Evolutionary conservation across 2,329 filamentous ascomycete genomes (phyloP), one percentile per base, ranked within the genome.

Genomic region (Scedosporium minutisporum): DNA sequence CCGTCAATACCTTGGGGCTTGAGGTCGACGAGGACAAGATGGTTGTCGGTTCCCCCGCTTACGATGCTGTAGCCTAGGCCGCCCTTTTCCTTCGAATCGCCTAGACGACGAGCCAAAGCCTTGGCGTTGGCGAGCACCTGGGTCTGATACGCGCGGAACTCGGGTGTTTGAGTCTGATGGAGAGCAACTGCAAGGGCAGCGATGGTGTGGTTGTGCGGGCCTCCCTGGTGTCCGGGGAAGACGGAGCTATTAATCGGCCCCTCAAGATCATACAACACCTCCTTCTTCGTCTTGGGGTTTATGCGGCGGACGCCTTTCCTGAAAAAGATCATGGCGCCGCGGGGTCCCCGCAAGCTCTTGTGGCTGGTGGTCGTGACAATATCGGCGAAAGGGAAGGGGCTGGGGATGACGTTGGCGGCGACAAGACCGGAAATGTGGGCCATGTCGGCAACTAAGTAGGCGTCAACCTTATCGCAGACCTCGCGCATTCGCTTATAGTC

Each of bases 191-290:
- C 87, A 29, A 99, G 82, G 55, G 95, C 95, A 42, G 95, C 96
- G 75, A 99, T 99, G 69, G 95, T 99, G 81, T 99, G 95, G 80
- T 99, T 99, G 79, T 99, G 95, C 62, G 95, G 95, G 25, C 95
- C 95, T 73, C 95, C 95, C 76, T 99, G 95, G 77, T 99, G 95
- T 63, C 95, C 95, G 16, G 95, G 95, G 82, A 99, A 99, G 65
- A 99, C 95, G 63, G 93, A 96, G 69, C 87, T 85, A 79, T 99
- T 99, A 79, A 99, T 99, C 63, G 93, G 90, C 29, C 82, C 84
- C 76, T 97, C 95, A 51, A 99, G 88, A 71, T 97, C 88, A 78
- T 97, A 99, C 73, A 90, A 77, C 68, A 89, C 87, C 71, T 96
- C 87, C 74, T 89, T 88, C 72, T 92, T 93, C 58, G 88, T 91